Evolutionary conservation across 169 alveolate genomes (phyloP).

Genomic region (Babesia ovata): DNA sequence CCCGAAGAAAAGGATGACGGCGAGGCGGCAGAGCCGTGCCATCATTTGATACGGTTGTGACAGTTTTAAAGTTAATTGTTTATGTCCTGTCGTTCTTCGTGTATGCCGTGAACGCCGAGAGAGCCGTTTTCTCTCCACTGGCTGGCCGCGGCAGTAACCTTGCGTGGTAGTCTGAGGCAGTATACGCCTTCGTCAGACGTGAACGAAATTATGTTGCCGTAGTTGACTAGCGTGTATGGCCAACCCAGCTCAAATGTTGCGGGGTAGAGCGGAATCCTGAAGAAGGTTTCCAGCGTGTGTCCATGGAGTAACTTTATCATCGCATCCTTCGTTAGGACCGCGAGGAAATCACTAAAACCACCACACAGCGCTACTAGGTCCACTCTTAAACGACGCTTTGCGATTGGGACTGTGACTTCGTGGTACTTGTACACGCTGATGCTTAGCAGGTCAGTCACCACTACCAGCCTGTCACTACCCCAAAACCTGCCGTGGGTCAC

Average conservation of each 20-base stretch:
- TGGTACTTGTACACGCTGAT: slow-evolving; percentile 37
- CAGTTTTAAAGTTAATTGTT: not conserved
- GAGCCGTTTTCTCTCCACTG: slow-evolving; percentile 4
- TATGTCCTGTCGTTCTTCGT: not conserved
- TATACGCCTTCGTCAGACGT: slow-evolving; percentile 67
- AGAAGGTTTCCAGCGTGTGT: slow-evolving; percentile 36
- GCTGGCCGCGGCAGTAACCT: slow-evolving; percentile 17
- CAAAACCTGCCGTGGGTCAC: slow-evolving; percentile 61
- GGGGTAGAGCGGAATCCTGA: slow-evolving; percentile 25
- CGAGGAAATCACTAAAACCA: slow-evolving; percentile 30
- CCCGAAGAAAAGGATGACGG: not conserved
- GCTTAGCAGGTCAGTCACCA: slow-evolving; percentile 40
- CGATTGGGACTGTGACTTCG: slow-evolving; percentile 23
- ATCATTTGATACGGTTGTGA: not conserved
- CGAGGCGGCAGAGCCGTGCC: not conserved
- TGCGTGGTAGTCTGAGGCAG: slow-evolving; percentile 35
- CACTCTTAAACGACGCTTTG: slow-evolving; percentile 13
- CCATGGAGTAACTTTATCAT: slow-evolving; percentile 22
- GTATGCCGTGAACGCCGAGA: not conserved
- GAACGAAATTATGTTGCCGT: slow-evolving; percentile 46
- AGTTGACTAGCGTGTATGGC: slow-evolving; percentile 52
- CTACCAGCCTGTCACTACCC: slow-evolving; percentile 35
- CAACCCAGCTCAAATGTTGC: slow-evolving; percentile 62
- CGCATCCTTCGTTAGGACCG: slow-evolving; percentile 42
- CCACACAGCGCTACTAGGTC: slow-evolving; percentile 45